phyloP scores from a whole-genome alignment of 441 rosid genomes.

The Kokia cookei region DNA sequence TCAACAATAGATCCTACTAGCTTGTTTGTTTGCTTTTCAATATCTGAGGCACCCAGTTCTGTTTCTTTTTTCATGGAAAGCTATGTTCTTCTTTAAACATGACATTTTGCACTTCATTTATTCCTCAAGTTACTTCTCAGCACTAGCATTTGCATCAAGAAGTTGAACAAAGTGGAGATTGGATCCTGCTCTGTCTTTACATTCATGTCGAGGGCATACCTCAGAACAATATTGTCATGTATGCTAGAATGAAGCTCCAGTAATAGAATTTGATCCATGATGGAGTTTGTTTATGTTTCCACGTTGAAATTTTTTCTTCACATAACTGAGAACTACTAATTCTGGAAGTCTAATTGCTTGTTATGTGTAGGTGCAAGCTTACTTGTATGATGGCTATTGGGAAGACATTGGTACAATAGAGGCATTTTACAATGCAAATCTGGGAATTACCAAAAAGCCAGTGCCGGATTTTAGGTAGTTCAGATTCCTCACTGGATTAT shows the following conservation, averaged over 20 bases:
- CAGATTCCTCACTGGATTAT: neutral
- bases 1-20: neutral
- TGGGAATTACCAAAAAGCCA: constrained; percentile 92
- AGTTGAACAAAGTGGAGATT: neutral
- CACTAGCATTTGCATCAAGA: neutral
- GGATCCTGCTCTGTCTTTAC: neutral
- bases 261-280: neutral
- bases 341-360: neutral
- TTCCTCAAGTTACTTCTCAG: neutral
- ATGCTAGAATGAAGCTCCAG: neutral
- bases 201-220: neutral
- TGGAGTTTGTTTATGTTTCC: neutral
- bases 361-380: constrained; percentile 75
- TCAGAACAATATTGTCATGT: neutral
- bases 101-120: neutral
- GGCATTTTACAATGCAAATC: constrained; percentile 91
- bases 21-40: neutral
- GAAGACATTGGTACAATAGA: constrained; percentile 97
- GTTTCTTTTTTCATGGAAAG: too few species aligned
- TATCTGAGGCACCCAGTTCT: neutral
- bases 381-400: constrained; percentile 94
- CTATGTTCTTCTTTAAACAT: neutral
- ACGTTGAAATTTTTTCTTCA: neutral
- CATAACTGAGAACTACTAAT: neutral
- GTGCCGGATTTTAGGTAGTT: constrained; percentile 85